phyloP scores from a whole-genome alignment of 2,329 filamentous ascomycete species.

The Paraphaeosphaeria sporulosa region DNA sequence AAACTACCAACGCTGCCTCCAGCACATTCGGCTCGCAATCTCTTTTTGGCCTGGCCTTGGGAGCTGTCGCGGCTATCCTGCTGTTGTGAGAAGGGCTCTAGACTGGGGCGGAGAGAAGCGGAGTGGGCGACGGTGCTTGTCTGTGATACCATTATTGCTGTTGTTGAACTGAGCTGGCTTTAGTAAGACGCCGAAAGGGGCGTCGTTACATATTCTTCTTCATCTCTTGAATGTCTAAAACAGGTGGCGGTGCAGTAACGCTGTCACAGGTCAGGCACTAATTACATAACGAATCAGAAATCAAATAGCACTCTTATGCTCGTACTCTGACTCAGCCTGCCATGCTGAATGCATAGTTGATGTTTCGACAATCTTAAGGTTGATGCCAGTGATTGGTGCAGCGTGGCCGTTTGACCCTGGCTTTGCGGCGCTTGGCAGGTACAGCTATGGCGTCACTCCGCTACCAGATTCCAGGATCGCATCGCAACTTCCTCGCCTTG shows the following conservation, averaged over 20 bases:
- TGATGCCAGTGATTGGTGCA: constrained; percentile 26
- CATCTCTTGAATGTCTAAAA: background rate
- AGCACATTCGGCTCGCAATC: constrained; percentile 29
- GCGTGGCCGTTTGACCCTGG: constrained; percentile 13
- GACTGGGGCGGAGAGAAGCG: background rate
- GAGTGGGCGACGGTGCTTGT: constrained; percentile 13
- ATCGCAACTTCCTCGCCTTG: constrained; percentile 22
- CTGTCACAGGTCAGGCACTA: background rate
- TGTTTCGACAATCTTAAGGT: constrained; percentile 5
- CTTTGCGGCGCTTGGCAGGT: constrained; percentile 21
- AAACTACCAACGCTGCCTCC: constrained; percentile 37
- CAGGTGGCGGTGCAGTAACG: background rate
- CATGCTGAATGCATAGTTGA: background rate
- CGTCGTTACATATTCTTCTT: constrained; percentile 11
- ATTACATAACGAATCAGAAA: constrained; percentile 6
- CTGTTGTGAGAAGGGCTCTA: constrained; percentile 26
- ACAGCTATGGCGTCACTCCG: constrained; percentile 27
- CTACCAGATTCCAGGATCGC: constrained; percentile 11
- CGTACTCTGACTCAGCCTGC: background rate
- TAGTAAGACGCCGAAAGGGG: constrained; percentile 16
- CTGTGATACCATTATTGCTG: constrained; percentile 35
- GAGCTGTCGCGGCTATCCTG: constrained; percentile 33
- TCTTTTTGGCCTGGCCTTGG: constrained; percentile 36
- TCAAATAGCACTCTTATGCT: no score
- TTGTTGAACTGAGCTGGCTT: constrained; percentile 30